Percentiles rank a stretch among this genome's conserved stretches.
phyloP scores from a whole-genome alignment of 2,329 filamentous ascomycete genomes.

The Alternaria gansuensis region DNA sequence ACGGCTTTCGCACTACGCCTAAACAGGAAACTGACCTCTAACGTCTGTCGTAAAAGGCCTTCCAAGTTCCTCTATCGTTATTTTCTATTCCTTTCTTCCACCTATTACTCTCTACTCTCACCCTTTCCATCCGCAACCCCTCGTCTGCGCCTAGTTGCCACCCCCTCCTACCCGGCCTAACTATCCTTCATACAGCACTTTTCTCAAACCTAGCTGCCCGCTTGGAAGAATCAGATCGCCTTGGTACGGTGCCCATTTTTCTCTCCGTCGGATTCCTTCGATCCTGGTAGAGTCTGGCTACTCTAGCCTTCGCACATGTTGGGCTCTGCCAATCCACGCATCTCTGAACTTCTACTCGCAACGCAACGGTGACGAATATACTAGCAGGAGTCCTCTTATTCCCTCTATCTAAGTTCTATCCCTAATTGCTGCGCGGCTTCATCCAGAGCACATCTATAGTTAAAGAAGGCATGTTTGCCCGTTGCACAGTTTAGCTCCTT shows the following conservation, averaged over 20 bases:
- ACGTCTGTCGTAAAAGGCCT: slow-evolving; percentile 2
- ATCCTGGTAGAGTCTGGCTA: neutral
- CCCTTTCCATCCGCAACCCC: neutral
- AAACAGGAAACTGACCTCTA: neutral
- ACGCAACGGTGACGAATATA: neutral
- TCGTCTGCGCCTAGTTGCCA: neutral
- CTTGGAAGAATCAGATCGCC: neutral
- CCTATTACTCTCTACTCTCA: slow-evolving; percentile 9
- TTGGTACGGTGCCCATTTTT: neutral
- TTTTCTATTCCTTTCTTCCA: slow-evolving; percentile 6
- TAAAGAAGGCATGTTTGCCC: neutral
- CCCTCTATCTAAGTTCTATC: neutral
- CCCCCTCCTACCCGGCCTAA: neutral
- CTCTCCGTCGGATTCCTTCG: neutral
- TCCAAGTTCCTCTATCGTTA: neutral
- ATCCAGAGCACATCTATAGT: neutral
- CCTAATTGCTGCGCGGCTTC: neutral
- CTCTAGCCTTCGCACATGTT: neutral
- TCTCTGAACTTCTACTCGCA: neutral
- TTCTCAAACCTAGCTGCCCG: neutral
- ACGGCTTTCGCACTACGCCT: slow-evolving; percentile 6
- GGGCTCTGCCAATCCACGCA: neutral
- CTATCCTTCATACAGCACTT: slow-evolving; percentile 9
- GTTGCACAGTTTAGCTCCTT: neutral
- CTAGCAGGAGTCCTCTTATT: neutral